Percentiles rank a stretch among this genome's conserved stretches.
Evolutionary conservation across 1,284 basidiomycete genomes (phyloP).

Genomic region (Moniliophthora roreri): DNA sequence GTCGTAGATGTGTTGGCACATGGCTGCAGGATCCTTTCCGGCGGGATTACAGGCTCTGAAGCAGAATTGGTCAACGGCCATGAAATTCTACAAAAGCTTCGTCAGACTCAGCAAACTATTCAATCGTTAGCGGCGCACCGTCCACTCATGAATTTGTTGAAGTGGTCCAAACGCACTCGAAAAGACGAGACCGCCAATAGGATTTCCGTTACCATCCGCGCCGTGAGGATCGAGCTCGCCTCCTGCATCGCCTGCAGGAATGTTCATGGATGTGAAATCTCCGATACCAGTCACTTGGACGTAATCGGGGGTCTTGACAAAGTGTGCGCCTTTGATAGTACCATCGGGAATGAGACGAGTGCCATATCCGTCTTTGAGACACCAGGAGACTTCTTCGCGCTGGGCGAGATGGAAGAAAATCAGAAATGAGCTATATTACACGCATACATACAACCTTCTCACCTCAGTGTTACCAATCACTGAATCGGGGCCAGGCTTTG

Average conservation of each 20-base stretch:
- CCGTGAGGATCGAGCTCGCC: conserved; percentile 67
- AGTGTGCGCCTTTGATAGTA: conserved; percentile 71
- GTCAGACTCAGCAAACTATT: background rate
- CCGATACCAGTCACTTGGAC: conserved; percentile 70
- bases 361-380: conserved; percentile 61
- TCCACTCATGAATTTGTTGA: conserved; percentile 68
- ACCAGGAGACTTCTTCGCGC: conserved; percentile 71
- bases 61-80: conserved; percentile 64
- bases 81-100: conserved; percentile 43
- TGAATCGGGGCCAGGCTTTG: conserved; percentile 51
- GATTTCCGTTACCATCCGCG: conserved; percentile 61
- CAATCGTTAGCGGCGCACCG: conserved; percentile 34
- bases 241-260: conserved; percentile 59
- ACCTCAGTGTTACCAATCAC: conserved; percentile 60
- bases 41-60: conserved; percentile 67
- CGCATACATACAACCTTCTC: conserved; percentile 15
- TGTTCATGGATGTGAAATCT: conserved; percentile 66
- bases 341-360: conserved; percentile 78
- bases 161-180: conserved; percentile 65
- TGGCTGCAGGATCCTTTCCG: conserved; percentile 52
- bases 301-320: conserved; percentile 68
- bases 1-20: conserved; percentile 71
- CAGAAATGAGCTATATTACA: conserved; percentile 1
- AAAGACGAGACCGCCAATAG: conserved; percentile 71
- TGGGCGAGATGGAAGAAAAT: conserved; percentile 25